These are phyloP conservation scores for Candida sonorensis DNA, from an alignment of 805 yeast genomes.

Conservation along the genomic window DNA sequence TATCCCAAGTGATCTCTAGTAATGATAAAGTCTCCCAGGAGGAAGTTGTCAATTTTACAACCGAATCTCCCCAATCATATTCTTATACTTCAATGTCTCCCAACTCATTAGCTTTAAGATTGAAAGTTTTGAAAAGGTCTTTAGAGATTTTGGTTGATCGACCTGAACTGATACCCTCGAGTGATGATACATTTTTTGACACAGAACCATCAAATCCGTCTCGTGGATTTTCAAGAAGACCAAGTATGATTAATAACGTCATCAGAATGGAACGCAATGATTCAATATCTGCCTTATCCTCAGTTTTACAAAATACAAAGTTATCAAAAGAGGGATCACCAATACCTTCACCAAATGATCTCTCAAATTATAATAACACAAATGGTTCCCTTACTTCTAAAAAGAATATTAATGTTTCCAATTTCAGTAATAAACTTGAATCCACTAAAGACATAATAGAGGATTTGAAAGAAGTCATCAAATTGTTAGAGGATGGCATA, in stretches of 20 bases:
- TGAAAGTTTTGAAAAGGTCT: slow-evolving; percentile 69
- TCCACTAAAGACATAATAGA: slow-evolving; percentile 23
- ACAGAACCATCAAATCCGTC: no score
- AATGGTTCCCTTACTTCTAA: not conserved
- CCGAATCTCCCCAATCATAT: slow-evolving; percentile 77
- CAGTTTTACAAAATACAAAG: slow-evolving; percentile 32
- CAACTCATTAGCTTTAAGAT: slow-evolving; percentile 67
- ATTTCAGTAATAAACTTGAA: not conserved
- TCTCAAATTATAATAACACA: no score
- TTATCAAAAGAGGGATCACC: slow-evolving; percentile 9
- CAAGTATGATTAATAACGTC: slow-evolving; percentile 17
- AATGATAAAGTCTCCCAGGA: slow-evolving; percentile 6
- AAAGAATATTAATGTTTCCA: not conserved
- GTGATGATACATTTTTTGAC: no score
- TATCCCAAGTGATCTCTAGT: not conserved
- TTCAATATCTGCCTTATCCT: slow-evolving; percentile 41
- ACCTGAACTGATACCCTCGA: slow-evolving; percentile 33
- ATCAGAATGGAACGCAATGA: slow-evolving; percentile 34
- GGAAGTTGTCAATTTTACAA: slow-evolving; percentile 59
- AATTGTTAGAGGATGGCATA: slow-evolving; percentile 36
- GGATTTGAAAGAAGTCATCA: slow-evolving; percentile 44
- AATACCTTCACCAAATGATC: not conserved
- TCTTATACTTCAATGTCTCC: slow-evolving; percentile 81
- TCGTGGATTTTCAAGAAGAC: slow-evolving; percentile 8
- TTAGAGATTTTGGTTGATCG: slow-evolving; percentile 64